Base-by-base conservation (phyloP, 306 rosid genomes). In the Vigna trinervia region DNA sequence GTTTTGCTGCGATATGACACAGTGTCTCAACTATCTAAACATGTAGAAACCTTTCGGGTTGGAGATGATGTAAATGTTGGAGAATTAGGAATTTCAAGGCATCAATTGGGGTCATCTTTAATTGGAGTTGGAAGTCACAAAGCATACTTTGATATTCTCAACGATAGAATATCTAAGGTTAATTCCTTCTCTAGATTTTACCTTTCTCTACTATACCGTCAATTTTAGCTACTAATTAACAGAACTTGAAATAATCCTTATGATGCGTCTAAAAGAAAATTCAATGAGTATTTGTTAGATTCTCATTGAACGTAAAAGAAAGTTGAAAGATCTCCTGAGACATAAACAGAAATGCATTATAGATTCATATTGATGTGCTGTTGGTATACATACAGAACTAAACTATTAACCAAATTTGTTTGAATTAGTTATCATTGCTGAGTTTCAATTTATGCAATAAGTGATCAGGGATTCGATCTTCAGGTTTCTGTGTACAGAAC, bases 131-230 rank as follows among this genome's bases (percentile, higher is more conserved):
- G 82, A 10, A 30, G 17, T 43, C 36, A 45, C n/a, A 0, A 7
- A 7, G 23, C 11, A 23, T 23, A 26, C 52, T 8, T 38, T 23
- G 6, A 61, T 65, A 23, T 38, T 61, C 38, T 58, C 38, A 23
- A n/a, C 13, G 3, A 61, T 1, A 22, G 11, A 39, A 78, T 78
- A 10, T 26, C 38, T 8, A 7, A 78, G 82, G 82, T 78, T 59
- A 41, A 2, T 41, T 41, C 56, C 32, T 19, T 74, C n/a, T 59
- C 32, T 13, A 41, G 46, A 1, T 41, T 36, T 45, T 4, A 14
- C 6, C 12, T 12, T 10, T 36, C 3, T 19, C 32, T 34, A 17
- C 38, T 19, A 2, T 20, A 38, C 41, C 26, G 41, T 39, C 32
- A 23, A 8, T 41, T 8, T 34, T 34, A 15, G 4, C 12, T 48